Base-by-base conservation (phyloP, 306 rosid species). In the Lotus japonicus region DNA sequence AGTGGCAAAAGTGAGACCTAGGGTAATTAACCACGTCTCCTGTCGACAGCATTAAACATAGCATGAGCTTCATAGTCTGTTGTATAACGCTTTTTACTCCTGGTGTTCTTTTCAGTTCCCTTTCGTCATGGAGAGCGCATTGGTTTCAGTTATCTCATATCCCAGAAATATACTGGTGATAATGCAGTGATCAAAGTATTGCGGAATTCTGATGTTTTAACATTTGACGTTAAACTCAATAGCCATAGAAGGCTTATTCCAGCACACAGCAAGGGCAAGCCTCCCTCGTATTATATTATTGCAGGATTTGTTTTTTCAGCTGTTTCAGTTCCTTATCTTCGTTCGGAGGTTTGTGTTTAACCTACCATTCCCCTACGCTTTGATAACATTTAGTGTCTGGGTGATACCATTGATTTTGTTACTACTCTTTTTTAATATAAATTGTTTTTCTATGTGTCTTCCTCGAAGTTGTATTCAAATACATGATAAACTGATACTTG, bases 91-190 rank as follows among this genome's bases (percentile, higher is more conserved):
- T 92, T 59, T 82, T 71, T 50, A 72, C 74, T 77, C 77, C 14
- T 87, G 86, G 61, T 87, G 77, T 66, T 66, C 70, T 79, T 87
- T 92, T 39, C 85, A 90, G 95, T 90, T 74, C 89, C 96, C 71
- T 95, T 95, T 73, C 88, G 99, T 75, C 96, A 85, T 59, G 96
- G 97, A 50, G 99, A 90, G 73, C 97, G 96, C 81, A 95, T 90
- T 64, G 97, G 97, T 56, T 95, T 95, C 75, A 95, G 97, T 81
- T 87, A 90, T 76, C 84, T 90, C 53, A 87, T 90, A 64, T 90
- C 96, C 55, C 95, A 87, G 70, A 90, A 90, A 54, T 90, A 87
- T 80, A 87, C 88, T 11, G 91, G 85, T 0, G 89, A 85, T 81
- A 70, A 54, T 26, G 86, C 89, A 13, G 71, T 68, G 9, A 79